phyloP scores from a whole-genome alignment of 2,329 filamentous ascomycete genomes.

The Capronia coronata region DNA sequence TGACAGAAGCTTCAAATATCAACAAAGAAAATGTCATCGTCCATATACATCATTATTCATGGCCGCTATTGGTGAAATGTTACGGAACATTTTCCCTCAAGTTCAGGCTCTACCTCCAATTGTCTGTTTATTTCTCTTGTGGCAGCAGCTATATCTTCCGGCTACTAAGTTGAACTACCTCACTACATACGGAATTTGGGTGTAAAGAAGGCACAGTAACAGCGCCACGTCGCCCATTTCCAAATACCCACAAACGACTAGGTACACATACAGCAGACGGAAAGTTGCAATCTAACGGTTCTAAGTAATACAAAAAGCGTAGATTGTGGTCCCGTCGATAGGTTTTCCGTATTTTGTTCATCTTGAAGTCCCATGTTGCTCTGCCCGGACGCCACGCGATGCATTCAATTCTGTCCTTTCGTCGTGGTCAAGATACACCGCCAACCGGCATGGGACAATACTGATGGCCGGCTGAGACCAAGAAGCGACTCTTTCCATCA shows the following conservation, averaged over 20 bases:
- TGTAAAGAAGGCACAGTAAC: too few species aligned
- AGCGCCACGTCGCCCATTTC: background rate
- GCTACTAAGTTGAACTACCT: too few species aligned
- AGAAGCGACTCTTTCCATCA: conserved; percentile 32
- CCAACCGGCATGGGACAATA: background rate
- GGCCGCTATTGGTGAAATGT: too few species aligned
- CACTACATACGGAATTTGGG: too few species aligned
- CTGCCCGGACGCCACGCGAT: conserved; percentile 12
- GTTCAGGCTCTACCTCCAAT: too few species aligned
- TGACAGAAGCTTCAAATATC: too few species aligned
- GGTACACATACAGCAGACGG: conserved; percentile 1
- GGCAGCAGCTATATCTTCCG: background rate
- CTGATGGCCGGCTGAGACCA: background rate
- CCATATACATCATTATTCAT: too few species aligned
- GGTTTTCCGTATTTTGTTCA: background rate
- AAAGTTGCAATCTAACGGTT: conserved; percentile 1
- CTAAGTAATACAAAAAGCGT: background rate
- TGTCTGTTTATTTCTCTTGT: background rate
- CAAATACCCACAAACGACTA: background rate
- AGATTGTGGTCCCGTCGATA: background rate
- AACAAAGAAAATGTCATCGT: too few species aligned
- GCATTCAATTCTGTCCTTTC: conserved; percentile 1
- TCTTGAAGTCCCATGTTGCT: background rate
- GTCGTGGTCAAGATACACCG: background rate
- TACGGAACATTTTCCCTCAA: too few species aligned